phyloP scores from a whole-genome alignment of 1,139 yeast genomes.

The Taphrina confusa region DNA sequence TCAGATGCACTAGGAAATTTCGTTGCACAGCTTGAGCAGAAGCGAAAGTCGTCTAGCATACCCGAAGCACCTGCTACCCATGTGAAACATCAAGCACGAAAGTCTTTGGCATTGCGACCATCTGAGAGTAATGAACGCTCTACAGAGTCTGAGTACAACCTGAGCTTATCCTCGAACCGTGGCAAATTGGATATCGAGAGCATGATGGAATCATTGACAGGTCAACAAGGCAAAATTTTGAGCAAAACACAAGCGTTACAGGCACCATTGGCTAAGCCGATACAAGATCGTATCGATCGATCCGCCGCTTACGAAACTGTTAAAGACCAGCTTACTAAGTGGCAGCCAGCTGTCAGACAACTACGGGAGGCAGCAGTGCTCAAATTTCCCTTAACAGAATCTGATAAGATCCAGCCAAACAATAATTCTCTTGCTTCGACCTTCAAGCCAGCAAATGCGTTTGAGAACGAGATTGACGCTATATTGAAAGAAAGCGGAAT shows the following conservation, averaged over 20 bases:
- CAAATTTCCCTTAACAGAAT: conserved; percentile 61
- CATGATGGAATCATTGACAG: conserved; percentile 67
- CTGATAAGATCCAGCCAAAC: conserved; percentile 49
- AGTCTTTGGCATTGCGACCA: conserved; percentile 42
- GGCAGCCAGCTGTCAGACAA: conserved; percentile 80
- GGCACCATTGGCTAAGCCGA: conserved; percentile 81
- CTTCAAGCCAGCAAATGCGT: conserved; percentile 60
- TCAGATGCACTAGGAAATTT: conserved; percentile 42
- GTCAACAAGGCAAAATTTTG: conserved; percentile 48
- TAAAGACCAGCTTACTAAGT: conserved; percentile 78
- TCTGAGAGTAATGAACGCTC: conserved; percentile 57
- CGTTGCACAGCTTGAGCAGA: conserved; percentile 43
- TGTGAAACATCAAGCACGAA: conserved; percentile 37
- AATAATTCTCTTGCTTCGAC: conserved; percentile 51
- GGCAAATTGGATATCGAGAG: conserved; percentile 67
- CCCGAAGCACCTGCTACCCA: conserved; percentile 44
- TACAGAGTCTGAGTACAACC: conserved; percentile 36
- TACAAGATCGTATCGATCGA: conserved; percentile 83
- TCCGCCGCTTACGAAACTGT: conserved; percentile 88
- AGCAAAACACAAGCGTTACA: conserved; percentile 56
- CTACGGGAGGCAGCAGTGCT: conserved; percentile 84
- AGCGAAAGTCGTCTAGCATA: conserved; percentile 43
- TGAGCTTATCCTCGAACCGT: conserved; percentile 7
- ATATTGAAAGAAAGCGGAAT: conserved; percentile 67
- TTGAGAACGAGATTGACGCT: conserved; percentile 66